Evolutionary conservation across 208 protist genomes (phyloP).

Genomic region (Acanthamoeba triangularis): DNA sequence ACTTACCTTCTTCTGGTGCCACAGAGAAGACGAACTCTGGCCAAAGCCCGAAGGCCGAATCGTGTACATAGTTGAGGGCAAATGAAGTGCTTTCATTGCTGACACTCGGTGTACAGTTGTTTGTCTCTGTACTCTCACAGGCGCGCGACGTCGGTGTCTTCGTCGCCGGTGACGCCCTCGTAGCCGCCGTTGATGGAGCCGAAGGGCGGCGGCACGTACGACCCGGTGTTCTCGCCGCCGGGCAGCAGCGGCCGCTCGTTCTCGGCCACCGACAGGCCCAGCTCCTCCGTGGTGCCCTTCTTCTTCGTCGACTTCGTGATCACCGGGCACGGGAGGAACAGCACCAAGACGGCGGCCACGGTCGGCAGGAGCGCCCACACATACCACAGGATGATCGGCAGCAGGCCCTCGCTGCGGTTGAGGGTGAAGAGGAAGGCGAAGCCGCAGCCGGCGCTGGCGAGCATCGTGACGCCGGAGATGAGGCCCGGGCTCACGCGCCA

Average conservation of each 20-base stretch:
- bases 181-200: neutral
- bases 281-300: neutral
- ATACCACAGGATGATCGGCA: neutral
- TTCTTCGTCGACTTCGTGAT: neutral
- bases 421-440: slow-evolving; percentile 45
- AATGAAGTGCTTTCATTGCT: no score
- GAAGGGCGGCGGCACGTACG: neutral
- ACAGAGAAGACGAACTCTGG: no score
- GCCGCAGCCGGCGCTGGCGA: neutral
- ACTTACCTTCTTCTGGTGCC: no score
- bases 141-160: neutral
- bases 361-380: slow-evolving; percentile 9
- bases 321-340: slow-evolving; percentile 1
- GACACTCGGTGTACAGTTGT: no score
- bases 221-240: neutral
- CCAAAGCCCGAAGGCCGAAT: no score
- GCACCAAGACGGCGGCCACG: neutral
- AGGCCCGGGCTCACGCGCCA: slow-evolving; percentile 44
- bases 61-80: no score
- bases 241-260: neutral
- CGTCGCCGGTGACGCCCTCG: neutral
- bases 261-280: neutral
- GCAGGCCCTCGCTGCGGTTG: neutral
- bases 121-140: neutral
- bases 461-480: neutral